Conservation (phyloP, 305 asterid species). For the Fraxinus paxiana region DNA sequence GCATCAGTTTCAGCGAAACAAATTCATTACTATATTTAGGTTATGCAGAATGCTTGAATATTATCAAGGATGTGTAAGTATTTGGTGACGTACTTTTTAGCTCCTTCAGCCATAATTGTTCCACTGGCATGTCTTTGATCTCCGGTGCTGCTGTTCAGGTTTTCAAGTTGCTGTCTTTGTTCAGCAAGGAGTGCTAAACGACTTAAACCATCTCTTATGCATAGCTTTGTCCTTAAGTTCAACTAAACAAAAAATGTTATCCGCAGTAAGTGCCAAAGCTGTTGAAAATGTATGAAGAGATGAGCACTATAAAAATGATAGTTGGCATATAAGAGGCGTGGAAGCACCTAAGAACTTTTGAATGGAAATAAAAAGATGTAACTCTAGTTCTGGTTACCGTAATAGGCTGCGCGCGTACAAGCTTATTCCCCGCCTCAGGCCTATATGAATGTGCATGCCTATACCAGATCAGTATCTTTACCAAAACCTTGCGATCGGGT, state of each 20-base stretch:
- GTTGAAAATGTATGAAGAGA: not conserved
- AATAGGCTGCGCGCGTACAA: not conserved
- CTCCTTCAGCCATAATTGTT: conserved; percentile 36
- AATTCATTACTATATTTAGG: not conserved
- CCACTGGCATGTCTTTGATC: conserved; percentile 41
- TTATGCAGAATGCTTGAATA: not conserved
- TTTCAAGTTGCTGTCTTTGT: conserved; percentile 49
- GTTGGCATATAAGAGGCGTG: not conserved
- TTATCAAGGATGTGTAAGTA: not conserved
- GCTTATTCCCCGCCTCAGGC: not conserved
- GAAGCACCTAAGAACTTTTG: not conserved
- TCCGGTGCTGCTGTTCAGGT: conserved; percentile 29
- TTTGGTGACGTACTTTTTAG: conserved; percentile 39
- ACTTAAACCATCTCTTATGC: conserved; percentile 86
- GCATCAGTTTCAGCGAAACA: conserved; percentile 4
- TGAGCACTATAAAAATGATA: not conserved
- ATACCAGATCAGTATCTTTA: not conserved
- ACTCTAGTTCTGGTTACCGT: not conserved
- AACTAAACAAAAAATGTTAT: conserved; percentile 45
- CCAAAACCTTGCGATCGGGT: not conserved
- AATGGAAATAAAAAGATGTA: not conserved
- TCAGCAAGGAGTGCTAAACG: conserved; percentile 87
- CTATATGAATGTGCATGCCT: not conserved
- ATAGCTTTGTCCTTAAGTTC: conserved; percentile 72
- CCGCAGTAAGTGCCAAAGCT: conserved; percentile 18